Evolutionary conservation across 1,284 basidiomycete genomes (phyloP), one percentile per base, ranked within the genome.

Genomic region (Cryptococcus sp.): DNA sequence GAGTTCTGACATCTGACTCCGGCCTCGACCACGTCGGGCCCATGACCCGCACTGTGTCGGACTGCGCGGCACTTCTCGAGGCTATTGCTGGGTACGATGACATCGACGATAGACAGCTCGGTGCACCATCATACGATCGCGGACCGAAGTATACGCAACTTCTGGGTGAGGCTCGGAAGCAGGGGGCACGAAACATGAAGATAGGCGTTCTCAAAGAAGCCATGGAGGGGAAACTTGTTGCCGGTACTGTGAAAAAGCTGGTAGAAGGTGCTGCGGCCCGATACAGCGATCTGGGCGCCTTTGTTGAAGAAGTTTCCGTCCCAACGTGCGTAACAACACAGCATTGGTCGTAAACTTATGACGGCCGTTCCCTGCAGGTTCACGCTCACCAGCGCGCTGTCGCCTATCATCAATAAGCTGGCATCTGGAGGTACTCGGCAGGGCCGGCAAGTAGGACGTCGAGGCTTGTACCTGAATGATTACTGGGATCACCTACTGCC

Each of bases 1-100:
- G 82, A 13, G 72, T 80, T 19, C 77, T 79, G 19, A 79, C 80
- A 16, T 77, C 78, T 35, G 81, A 82, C 52, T 71, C 78, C 25
- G 72, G 74, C 1, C 66, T 80, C 38, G 81, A 82, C 66, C 80
- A 82, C 47, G 76, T 60, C 6, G 68, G 72, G 22, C 69, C 67
- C 1, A 70, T 73, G 70, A 63, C 66, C 2, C 68, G 70, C n/a
- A 79, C 70, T 11, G 80, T 83, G 4, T 70, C 79, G n/a, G 79
- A 81, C 46, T 79, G 80, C 47, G 82, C 82, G 3, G 61, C 79
- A 5, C 67, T 83, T 4, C 74, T 83, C 6, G 72, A 79, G 53
- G 81, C 74, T n/a, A 79, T 82, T 46, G 82, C 82, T 0, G 82
- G 82, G 10, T 79, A 78, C 16, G 82, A 83, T 61, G 78, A 77